Evolutionary conservation across 176 grass and related monocot species (phyloP), one percentile per base, ranked within the genome.

Genomic region (Typha latifolia): DNA sequence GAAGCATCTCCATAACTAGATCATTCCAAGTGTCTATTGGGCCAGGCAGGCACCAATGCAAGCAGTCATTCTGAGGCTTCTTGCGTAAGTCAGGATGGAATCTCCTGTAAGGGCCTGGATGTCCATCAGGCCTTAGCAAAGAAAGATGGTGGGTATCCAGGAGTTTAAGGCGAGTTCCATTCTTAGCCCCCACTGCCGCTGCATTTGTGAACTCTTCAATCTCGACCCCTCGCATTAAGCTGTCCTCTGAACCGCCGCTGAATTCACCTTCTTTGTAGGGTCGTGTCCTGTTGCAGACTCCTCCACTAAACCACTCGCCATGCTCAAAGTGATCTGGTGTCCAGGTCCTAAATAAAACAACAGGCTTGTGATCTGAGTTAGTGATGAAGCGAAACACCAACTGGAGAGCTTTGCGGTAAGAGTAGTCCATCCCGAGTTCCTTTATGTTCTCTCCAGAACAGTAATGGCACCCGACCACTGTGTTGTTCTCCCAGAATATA

Each of bases 31-130:
- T 47, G 65, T 99, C 95, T 6, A 94, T 76, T 22, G 81, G 76
- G 0, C 95, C 89, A 0, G 95, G 89, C 64, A 99, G 66, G 71
- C 95, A 94, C 94, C 94, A 99, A 71, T 99, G 89, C 22, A 99
- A 65, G 66, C 95, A 99, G 70, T 94, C 95, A 70, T 90, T 90
- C 61, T 90, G 84, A 43, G 86, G 73, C 53, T 11, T 59, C 79
- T 18, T 83, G 66, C 3, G 74, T 31, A 9, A 77, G 93, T 59
- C 16, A 43, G 95, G 95, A 69, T 87, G 95, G 24, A 74, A 90
- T 4, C 47, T 63, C 61, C 86, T 77, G 67, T 85, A 99, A 32
- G 86, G 89, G 6, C 95, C 95, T 0, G 95, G 11, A 63, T 99
- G 95, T 3, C 83, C 84, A 20, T 99, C 89, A 32, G 95, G 95